These are phyloP conservation scores for Cladosporium sp. DNA, from an alignment of 2,329 filamentous ascomycete genomes.

Conservation along the genomic window DNA sequence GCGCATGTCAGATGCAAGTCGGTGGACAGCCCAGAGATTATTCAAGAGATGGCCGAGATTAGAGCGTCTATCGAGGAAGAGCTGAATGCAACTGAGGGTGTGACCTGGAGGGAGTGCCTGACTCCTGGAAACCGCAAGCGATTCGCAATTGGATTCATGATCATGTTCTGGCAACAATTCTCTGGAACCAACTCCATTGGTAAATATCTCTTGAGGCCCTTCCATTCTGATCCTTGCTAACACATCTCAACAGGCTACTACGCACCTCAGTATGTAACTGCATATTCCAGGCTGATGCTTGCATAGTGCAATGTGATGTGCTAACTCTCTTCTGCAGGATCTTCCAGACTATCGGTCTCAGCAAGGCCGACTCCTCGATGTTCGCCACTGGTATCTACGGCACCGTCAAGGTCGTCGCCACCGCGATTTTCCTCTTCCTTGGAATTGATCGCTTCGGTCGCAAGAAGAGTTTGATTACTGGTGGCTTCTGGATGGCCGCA, in stretches of 20 bases:
- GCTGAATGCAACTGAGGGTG: conserved; percentile 41
- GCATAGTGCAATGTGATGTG: not conserved
- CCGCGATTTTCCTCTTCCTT: conserved; percentile 11
- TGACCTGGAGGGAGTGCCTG: conserved; percentile 43
- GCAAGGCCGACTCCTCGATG: conserved; percentile 12
- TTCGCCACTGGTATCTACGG: conserved; percentile 23
- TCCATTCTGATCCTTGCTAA: not conserved
- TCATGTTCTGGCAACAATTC: conserved; percentile 25
- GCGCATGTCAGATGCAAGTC: conserved; percentile 54
- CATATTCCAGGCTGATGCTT: not conserved
- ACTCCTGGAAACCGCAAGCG: conserved; percentile 22
- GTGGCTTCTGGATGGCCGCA: conserved; percentile 15
- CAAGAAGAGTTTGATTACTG: conserved; percentile 12
- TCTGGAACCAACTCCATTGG: conserved; percentile 33
- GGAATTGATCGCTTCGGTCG: conserved; percentile 19
- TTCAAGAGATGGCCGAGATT: conserved; percentile 42
- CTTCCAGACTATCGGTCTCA: conserved; percentile 15
- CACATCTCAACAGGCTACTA: conserved; percentile 18
- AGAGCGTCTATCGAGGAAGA: conserved; percentile 46
- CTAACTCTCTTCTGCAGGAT: not conserved
- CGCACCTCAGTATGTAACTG: conserved; percentile 1
- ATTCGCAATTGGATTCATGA: conserved; percentile 24
- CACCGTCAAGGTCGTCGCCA: conserved; percentile 20
- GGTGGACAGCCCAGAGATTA: conserved; percentile 25
- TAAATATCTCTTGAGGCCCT: not conserved